phyloP scores from a whole-genome alignment of 768 basidiomycete species.

The Erythrobasidium yunnanense region DNA sequence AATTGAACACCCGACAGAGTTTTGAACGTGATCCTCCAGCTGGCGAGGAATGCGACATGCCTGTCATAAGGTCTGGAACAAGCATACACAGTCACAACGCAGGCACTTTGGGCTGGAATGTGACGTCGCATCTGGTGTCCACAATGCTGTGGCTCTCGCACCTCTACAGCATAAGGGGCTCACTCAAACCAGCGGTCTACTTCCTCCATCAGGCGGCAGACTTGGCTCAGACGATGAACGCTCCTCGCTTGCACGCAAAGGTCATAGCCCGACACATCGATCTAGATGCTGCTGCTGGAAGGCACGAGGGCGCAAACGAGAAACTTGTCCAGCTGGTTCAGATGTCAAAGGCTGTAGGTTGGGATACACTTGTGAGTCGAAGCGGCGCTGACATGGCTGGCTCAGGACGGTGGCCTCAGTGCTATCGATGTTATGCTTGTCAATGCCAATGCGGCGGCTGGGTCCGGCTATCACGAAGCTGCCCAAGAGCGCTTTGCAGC shows the following conservation, averaged over 20 bases:
- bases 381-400: constrained; percentile 46
- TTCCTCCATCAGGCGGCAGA: constrained; percentile 68
- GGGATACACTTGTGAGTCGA: constrained; percentile 44
- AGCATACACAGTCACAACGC: no score
- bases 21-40: no score
- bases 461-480: constrained; percentile 11
- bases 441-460: constrained; percentile 27
- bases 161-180: constrained; percentile 62
- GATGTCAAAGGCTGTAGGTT: background rate
- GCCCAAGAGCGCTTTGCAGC: constrained; percentile 1
- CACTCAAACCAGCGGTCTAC: constrained; percentile 71
- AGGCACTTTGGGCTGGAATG: background rate
- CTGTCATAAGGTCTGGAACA: no score
- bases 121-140: constrained; percentile 40
- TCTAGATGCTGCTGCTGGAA: constrained; percentile 56
- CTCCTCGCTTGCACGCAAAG: constrained; percentile 55
- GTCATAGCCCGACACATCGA: constrained; percentile 61
- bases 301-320: constrained; percentile 51
- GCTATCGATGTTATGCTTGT: background rate
- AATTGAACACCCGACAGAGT: constrained; percentile 28
- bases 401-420: constrained; percentile 19
- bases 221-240: constrained; percentile 58
- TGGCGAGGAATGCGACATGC: no score
- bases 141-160: constrained; percentile 57
- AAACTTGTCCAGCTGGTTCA: constrained; percentile 45